A percentile compares a stretch with the other conserved stretches of the same genome.
phyloP scores from a whole-genome alignment of 1,284 basidiomycete genomes.

The Ganoderma lucidum region DNA sequence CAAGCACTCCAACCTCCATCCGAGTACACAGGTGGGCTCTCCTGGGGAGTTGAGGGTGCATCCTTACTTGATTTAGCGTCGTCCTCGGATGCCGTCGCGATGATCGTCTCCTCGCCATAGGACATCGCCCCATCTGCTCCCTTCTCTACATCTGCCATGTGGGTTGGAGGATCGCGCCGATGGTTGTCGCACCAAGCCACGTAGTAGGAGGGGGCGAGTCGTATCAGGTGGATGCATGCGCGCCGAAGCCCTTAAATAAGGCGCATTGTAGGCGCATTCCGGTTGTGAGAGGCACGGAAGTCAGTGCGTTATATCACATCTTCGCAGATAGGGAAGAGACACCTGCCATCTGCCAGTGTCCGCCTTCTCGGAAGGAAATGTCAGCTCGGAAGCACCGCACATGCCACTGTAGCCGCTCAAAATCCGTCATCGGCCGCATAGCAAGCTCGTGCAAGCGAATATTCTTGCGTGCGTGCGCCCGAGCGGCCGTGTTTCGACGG shows the following conservation, averaged over 20 bases:
- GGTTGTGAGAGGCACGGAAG: conserved; percentile 11
- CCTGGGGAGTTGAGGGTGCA: background rate
- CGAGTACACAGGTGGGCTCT: background rate
- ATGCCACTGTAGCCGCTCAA: conserved; percentile 11
- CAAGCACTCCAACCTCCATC: conserved; percentile 48
- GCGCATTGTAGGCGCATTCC: background rate
- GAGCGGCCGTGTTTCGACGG: conserved; percentile 9
- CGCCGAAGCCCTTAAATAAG: conserved; percentile 9
- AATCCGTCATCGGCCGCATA: background rate
- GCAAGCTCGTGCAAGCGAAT: background rate
- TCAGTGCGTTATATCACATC: conserved; percentile 12
- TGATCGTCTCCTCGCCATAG: conserved; percentile 3
- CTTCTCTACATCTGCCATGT: conserved; percentile 22
- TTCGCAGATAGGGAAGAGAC: background rate
- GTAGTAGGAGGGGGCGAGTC: conserved; percentile 3
- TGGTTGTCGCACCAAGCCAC: background rate
- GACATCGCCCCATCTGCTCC: background rate
- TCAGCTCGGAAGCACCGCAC: conserved; percentile 24
- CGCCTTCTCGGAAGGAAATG: conserved; percentile 25
- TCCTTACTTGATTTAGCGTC: conserved; percentile 5
- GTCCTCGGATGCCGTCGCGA: conserved; percentile 1
- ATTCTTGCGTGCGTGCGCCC: background rate
- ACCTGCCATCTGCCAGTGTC: conserved; percentile 11
- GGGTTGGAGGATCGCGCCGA: background rate
- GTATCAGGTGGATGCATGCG: background rate